phyloP scores from a whole-genome alignment of 345 rosid genomes.

The Eucalyptus victrix region DNA sequence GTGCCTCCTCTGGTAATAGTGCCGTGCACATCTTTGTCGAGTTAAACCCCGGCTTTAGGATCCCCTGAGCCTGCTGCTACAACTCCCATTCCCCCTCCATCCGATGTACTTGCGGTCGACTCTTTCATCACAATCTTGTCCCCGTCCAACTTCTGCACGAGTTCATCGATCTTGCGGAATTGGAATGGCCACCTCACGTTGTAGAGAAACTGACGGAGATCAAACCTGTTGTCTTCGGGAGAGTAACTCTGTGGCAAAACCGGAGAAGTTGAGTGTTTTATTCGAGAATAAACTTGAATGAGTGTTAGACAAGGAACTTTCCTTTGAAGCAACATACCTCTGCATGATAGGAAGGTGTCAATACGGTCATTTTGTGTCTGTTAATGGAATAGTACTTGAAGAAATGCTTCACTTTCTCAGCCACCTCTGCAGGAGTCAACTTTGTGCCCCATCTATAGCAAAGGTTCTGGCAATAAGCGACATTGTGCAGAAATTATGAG shows the following conservation, averaged over 20 bases:
- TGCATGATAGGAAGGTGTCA: constrained; percentile 93
- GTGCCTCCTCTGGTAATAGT: not conserved
- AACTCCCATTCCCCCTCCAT: constrained; percentile 38
- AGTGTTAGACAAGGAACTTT: not conserved
- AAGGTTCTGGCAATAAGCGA: constrained; percentile 51
- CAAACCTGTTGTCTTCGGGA: constrained; percentile 89
- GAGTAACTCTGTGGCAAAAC: constrained; percentile 66
- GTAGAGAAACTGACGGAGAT: constrained; percentile 85
- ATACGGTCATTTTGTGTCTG: constrained; percentile 91
- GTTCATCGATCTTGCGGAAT: constrained; percentile 73
- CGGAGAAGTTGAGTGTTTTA: not conserved
- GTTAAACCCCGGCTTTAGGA: constrained; percentile 45
- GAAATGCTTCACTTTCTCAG: constrained; percentile 88
- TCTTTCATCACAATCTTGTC: constrained; percentile 36
- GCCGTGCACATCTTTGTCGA: not conserved
- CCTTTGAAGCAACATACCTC: constrained; percentile 73
- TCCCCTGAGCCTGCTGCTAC: constrained; percentile 56
- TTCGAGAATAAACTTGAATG: not conserved
- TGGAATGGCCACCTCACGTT: constrained; percentile 83
- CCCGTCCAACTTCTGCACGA: constrained; percentile 50
- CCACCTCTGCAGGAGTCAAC: constrained; percentile 70
- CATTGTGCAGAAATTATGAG: not conserved
- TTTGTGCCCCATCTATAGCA: constrained; percentile 88
- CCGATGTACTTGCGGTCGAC: not conserved
- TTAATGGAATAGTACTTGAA: constrained; percentile 92